Evolutionary conservation across 2,329 filamentous ascomycete genomes (phyloP).

Genomic region (Microdochium bolleyi): DNA sequence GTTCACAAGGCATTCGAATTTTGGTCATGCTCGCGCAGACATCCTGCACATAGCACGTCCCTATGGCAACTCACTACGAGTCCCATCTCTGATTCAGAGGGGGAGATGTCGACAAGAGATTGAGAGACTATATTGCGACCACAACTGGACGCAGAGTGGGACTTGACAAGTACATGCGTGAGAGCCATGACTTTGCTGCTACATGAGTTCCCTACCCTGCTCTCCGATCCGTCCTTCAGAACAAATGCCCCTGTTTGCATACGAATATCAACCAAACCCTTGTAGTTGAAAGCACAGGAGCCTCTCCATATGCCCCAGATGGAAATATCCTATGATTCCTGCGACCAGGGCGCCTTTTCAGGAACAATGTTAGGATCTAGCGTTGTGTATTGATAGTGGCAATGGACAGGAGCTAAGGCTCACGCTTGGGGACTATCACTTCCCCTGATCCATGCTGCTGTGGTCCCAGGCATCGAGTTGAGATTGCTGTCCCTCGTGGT

Average conservation of each 20-base stretch:
- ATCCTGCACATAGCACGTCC: neutral
- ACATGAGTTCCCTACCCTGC: neutral
- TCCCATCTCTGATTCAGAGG: neutral
- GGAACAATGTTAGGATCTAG: neutral
- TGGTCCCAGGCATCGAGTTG: neutral
- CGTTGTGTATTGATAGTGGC: neutral
- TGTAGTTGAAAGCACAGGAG: neutral
- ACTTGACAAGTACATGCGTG: neutral
- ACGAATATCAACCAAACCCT: neutral
- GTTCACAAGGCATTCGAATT: neutral
- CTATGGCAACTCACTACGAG: neutral
- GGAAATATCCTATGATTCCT: neutral
- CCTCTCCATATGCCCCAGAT: neutral
- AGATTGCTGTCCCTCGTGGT: neutral
- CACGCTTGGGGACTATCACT: neutral
- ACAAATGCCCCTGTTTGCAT: neutral
- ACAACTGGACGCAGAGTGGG: neutral
- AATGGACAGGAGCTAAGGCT: neutral
- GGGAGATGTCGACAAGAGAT: neutral
- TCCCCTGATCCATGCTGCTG: neutral
- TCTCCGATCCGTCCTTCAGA: neutral
- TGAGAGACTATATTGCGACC: neutral
- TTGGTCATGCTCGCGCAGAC: neutral
- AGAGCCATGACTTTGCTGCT: neutral
- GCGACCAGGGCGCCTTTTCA: neutral